Evolutionary conservation across 2,329 filamentous ascomycete genomes (phyloP), one percentile per base, ranked within the genome.

Genomic region (Alternaria dauci): DNA sequence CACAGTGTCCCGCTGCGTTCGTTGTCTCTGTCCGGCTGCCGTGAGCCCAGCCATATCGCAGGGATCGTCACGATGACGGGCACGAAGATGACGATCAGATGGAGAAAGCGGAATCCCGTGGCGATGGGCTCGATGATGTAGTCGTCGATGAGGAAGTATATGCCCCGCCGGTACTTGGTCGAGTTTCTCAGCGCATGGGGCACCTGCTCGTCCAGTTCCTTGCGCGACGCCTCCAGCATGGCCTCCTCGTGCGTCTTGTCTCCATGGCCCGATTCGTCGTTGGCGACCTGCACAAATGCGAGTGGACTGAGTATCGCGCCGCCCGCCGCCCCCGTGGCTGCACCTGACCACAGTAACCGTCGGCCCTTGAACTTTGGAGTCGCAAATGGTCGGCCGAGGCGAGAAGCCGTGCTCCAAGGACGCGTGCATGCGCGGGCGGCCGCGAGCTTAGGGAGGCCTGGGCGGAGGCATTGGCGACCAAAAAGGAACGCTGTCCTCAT

Each of bases 81-180:
- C 20, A 97, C 89, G 74, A 99, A 99, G 56, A 99, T 95, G 60
- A 90, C 78, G 48, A 92, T 87, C 5, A 99, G 83, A 74, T 97
- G 92, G 18, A 97, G 78, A 70, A 99, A 96, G n/a, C 95, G 87
- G 47, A 94, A 78, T 0, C 91, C 92, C 0, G 94, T 99, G 56
- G 90, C 93, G 26, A 97, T 78, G 0, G 95, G 94, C 78, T 99
- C 95, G 57, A 82, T 87, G n/a, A 94, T 79, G 72, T 89, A 92
- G 1, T 86, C 62, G 70, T 96, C 92, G 38, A 95, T 66, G 57
- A 90, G 87, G 30, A 93, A 83, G 59, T 89, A 82, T 28, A 92
- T 72, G 12, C 83, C 83, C 65, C 89, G 86, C 48, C 85, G 80
- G 7, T 89, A 71, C 50, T 87, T 85, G 14, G 80, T 81, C 14